These are phyloP conservation scores for Leucosporidium yakuticum DNA, from an alignment of 768 basidiomycete species.

Conservation along the genomic window DNA sequence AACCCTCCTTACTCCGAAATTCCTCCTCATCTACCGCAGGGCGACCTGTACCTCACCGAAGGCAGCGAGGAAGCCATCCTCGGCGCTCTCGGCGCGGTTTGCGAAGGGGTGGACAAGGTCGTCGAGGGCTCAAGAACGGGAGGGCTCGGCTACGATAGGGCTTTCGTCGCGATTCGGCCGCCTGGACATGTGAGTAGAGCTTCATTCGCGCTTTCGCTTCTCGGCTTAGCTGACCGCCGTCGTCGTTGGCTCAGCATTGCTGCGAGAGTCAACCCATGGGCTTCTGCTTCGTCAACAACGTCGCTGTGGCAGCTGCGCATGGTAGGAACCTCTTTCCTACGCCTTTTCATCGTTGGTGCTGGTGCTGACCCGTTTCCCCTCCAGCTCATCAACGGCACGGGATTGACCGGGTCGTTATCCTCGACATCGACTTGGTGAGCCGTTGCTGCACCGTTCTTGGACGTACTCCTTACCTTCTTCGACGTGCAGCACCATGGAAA, in stretches of 20 bases:
- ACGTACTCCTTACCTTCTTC: background rate
- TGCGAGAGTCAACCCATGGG: conserved; percentile 83
- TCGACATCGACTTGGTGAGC: conserved; percentile 72
- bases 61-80: conserved; percentile 69
- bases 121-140: background rate
- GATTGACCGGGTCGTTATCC: conserved; percentile 70
- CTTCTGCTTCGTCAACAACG: conserved; percentile 94
- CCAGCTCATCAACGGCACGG: conserved; percentile 74
- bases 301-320: conserved; percentile 81
- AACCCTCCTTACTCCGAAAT: conserved; percentile 63
- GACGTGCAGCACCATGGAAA: conserved; percentile 56
- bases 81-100: conserved; percentile 74
- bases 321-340: conserved; percentile 50
- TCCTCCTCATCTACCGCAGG: conserved; percentile 62
- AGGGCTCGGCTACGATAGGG: conserved; percentile 40
- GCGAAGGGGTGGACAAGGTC: conserved; percentile 77
- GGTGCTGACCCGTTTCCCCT: background rate
- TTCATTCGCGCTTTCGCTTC: background rate
- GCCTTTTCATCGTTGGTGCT: background rate
- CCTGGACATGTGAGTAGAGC: conserved; percentile 53
- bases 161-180: conserved; percentile 79
- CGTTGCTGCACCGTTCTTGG: background rate
- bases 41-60: conserved; percentile 80
- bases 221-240: background rate
- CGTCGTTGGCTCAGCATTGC: conserved; percentile 61